These are phyloP conservation scores for Pleomassaria siparia DNA, from an alignment of 2,329 filamentous ascomycete species.

Conservation along the genomic window DNA sequence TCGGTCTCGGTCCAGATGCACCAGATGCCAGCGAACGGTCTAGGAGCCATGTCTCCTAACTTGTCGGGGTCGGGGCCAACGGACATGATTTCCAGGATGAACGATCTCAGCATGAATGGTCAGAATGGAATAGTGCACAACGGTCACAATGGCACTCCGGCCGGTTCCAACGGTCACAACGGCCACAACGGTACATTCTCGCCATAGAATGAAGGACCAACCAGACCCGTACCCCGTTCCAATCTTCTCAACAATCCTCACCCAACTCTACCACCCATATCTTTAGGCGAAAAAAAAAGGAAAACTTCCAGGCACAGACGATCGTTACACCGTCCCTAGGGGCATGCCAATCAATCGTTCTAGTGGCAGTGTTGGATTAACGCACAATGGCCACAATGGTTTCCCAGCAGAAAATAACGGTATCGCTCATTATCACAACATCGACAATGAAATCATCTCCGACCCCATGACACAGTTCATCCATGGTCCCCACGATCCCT, in stretches of 20 bases:
- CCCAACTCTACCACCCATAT: background rate
- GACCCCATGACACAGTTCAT: too few relatives aligned
- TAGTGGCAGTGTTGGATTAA: too few relatives aligned
- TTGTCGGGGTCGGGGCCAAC: slow-evolving; percentile 28
- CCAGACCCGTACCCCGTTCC: too few relatives aligned
- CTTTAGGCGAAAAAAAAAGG: background rate
- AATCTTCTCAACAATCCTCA: background rate
- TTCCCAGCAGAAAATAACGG: too few relatives aligned
- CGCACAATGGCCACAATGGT: too few relatives aligned
- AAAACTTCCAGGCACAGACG: too few relatives aligned
- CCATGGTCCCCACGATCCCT: background rate
- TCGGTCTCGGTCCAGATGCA: slow-evolving; percentile 24
- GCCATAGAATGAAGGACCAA: slow-evolving; percentile 35
- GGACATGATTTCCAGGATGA: slow-evolving; percentile 32
- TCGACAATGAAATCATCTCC: too few relatives aligned
- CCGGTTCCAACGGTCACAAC: slow-evolving; percentile 12
- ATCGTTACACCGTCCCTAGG: too few relatives aligned
- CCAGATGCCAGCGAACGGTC: slow-evolving; percentile 27
- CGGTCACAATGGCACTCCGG: slow-evolving; percentile 33
- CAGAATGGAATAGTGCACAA: slow-evolving; percentile 26
- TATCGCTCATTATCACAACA: too few relatives aligned
- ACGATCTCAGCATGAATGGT: slow-evolving; percentile 31
- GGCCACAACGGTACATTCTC: slow-evolving; percentile 37
- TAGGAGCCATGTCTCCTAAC: slow-evolving; percentile 24
- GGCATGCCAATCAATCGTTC: too few relatives aligned